phyloP scores from a whole-genome alignment of 2,329 filamentous ascomycete genomes.

The Apiospora phragmitis region DNA sequence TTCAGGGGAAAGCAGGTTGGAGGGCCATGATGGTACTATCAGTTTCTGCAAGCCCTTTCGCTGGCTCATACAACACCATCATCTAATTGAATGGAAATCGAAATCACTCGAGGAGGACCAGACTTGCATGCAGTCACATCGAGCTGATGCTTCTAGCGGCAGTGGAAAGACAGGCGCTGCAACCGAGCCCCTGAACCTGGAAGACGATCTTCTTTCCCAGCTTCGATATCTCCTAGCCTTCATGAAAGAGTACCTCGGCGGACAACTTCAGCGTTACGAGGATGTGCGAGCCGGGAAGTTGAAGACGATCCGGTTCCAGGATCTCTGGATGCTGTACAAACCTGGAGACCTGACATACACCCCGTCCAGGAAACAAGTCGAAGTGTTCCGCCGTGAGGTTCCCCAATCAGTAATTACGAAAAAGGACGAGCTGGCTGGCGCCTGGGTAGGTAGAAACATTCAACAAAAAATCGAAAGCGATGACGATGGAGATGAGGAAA shows the following conservation, averaged over 20 bases:
- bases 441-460: too few species aligned
- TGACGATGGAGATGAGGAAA: too few species aligned
- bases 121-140: not conserved
- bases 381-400: too few species aligned
- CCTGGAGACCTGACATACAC: conserved; percentile 21
- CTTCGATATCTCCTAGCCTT: conserved; percentile 14
- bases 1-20: too few species aligned
- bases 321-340: conserved; percentile 31
- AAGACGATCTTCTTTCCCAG: not conserved
- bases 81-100: not conserved
- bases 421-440: too few species aligned
- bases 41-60: not conserved
- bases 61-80: not conserved
- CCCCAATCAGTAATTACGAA: too few species aligned
- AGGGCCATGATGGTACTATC: not conserved
- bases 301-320: conserved; percentile 20
- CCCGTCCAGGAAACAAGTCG: conserved; percentile 4
- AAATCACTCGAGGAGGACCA: not conserved
- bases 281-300: conserved; percentile 11
- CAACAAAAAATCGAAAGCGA: too few species aligned
- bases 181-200: not conserved
- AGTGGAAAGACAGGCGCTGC: not conserved
- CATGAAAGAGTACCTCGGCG: conserved; percentile 17
- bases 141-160: not conserved
- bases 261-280: conserved; percentile 14